Conservation (phyloP, 257 asterid species). For the Rauvolfia tetraphylla region DNA sequence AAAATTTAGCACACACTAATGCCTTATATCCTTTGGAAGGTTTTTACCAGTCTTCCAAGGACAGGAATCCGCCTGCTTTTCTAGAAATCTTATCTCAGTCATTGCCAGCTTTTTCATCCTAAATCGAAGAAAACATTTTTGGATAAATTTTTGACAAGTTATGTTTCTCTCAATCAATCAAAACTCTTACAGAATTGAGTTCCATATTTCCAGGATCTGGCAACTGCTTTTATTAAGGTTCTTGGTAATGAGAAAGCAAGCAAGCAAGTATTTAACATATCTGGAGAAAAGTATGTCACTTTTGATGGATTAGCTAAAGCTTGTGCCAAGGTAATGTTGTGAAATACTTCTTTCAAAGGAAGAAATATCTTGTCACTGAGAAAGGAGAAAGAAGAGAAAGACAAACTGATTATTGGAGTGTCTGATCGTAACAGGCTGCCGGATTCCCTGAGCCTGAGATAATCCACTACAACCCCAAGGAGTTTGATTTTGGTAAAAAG, state of each 20-base stretch:
- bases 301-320: conserved; percentile 96
- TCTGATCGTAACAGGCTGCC: conserved; percentile 55
- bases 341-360: not conserved
- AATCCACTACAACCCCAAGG: conserved; percentile 92
- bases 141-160: not conserved
- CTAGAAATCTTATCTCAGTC: too few species aligned
- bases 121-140: not conserved
- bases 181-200: conserved; percentile 2
- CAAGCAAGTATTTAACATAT: conserved; percentile 82
- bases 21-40: not conserved
- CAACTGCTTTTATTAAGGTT: conserved; percentile 73
- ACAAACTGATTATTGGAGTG: not conserved
- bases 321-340: conserved; percentile 70
- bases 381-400: not conserved
- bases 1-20: not conserved
- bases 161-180: not conserved
- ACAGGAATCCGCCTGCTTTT: too few species aligned
- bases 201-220: conserved; percentile 63
- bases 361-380: not conserved
- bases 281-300: conserved; percentile 91
- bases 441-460: conserved; percentile 99
- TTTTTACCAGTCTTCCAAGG: not conserved
- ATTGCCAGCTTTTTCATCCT: too few species aligned
- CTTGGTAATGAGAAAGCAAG: conserved; percentile 93
- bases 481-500: conserved; percentile 96